These are phyloP conservation scores for Seiridium unicorne DNA, from an alignment of 2,329 filamentous ascomycete species.

Conservation along the genomic window DNA sequence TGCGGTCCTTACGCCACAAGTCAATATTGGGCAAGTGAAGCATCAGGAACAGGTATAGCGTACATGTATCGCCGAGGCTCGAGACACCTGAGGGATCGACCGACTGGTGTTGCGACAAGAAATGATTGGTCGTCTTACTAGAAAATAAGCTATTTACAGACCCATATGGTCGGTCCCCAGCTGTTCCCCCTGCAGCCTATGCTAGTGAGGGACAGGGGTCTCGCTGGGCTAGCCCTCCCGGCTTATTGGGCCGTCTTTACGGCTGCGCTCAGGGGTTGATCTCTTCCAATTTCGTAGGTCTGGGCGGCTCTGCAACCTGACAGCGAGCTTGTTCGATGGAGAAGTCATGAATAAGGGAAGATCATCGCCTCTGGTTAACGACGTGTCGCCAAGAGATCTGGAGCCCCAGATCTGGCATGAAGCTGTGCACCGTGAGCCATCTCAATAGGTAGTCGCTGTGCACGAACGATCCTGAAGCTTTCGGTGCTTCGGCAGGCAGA, in stretches of 20 bases:
- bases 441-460: too few relatives aligned
- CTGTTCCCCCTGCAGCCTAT: not conserved
- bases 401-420: not conserved
- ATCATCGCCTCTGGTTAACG: conserved; percentile 4
- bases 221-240: not conserved
- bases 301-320: not conserved
- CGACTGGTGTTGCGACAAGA: not conserved
- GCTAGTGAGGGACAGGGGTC: not conserved
- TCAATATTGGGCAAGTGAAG: conserved; percentile 12
- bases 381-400: not conserved
- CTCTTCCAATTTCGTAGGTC: conserved; percentile 2
- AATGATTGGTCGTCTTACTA: not conserved
- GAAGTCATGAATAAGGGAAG: conserved; percentile 2
- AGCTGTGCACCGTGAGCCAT: too few relatives aligned
- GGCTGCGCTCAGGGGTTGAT: conserved; percentile 3
- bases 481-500: not conserved
- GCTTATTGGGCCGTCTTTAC: not conserved
- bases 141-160: not conserved
- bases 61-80: conserved; percentile 6
- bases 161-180: not conserved
- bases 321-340: conserved; percentile 11
- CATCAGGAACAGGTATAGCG: conserved; percentile 21
- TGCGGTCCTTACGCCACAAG: conserved; percentile 2
- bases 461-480: not conserved
- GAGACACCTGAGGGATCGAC: not conserved